Conservation (phyloP, 208 protist genomes). For the Trypanosoma congolense region DNA sequence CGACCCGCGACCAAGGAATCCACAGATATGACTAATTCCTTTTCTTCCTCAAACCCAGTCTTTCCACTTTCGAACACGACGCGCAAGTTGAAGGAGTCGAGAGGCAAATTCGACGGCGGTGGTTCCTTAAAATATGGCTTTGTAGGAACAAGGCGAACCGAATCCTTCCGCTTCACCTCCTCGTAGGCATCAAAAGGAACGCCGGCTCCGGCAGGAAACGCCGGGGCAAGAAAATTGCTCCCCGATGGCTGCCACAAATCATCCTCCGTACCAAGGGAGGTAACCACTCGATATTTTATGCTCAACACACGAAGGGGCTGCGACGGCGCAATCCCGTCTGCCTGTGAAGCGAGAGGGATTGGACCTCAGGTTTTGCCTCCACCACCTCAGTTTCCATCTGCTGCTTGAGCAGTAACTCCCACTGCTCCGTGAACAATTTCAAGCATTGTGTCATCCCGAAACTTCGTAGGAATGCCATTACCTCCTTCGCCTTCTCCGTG, state of each 20-base stretch:
- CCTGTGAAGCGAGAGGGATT: neutral
- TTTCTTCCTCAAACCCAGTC: slow-evolving; percentile 69
- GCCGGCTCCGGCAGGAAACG: slow-evolving; percentile 46
- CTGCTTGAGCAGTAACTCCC: slow-evolving; percentile 18
- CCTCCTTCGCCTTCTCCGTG: slow-evolving; percentile 19
- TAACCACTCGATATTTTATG: slow-evolving; percentile 26
- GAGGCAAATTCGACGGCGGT: slow-evolving; percentile 32
- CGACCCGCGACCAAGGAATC: slow-evolving; percentile 70
- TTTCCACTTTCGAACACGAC: slow-evolving; percentile 62
- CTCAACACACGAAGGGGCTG: slow-evolving; percentile 12
- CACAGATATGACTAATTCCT: slow-evolving; percentile 72
- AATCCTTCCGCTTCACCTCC: slow-evolving; percentile 13
- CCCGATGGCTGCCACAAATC: slow-evolving; percentile 31
- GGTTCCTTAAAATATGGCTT: slow-evolving; percentile 50
- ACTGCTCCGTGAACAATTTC: slow-evolving; percentile 20
- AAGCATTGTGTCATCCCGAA: slow-evolving; percentile 12
- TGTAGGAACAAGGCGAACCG: slow-evolving; percentile 29
- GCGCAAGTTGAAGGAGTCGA: slow-evolving; percentile 39
- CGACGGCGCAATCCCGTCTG: slow-evolving; percentile 1
- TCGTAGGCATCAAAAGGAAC: slow-evolving; percentile 34
- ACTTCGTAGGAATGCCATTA: slow-evolving; percentile 12
- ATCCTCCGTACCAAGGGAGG: slow-evolving; percentile 31
- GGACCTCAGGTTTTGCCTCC: too few species aligned
- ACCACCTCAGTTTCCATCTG: slow-evolving; percentile 13
- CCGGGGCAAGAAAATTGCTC: slow-evolving; percentile 25